phyloP scores from a whole-genome alignment of 768 basidiomycete genomes.

The Psilocybe cubensis region DNA sequence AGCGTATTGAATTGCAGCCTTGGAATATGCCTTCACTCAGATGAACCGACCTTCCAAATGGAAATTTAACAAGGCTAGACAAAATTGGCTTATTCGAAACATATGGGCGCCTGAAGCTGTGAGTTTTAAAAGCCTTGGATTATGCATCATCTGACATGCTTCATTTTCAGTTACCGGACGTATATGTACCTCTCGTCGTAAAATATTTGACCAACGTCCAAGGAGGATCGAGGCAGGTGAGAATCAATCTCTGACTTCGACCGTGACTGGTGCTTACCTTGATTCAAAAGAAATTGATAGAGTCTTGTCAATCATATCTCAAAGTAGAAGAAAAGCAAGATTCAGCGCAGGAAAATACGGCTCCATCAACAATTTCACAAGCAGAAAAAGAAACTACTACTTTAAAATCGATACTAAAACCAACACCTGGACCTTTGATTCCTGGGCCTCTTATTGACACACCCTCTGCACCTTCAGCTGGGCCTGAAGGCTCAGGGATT shows the following conservation, averaged over 20 bases:
- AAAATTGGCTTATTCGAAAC: constrained; percentile 76
- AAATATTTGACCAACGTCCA: constrained; percentile 26
- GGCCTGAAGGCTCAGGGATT: background rate
- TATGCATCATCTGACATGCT: background rate
- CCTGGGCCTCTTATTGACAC: constrained; percentile 21
- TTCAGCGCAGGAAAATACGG: background rate
- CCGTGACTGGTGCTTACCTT: background rate
- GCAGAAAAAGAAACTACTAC: background rate
- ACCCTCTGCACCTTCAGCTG: constrained; percentile 1
- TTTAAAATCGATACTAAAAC: constrained; percentile 12
- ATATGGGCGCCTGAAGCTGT: constrained; percentile 56
- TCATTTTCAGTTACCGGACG: constrained; percentile 22
- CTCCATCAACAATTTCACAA: background rate
- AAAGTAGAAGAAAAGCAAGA: constrained; percentile 12
- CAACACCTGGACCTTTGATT: constrained; percentile 17
- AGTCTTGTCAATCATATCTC: constrained; percentile 21
- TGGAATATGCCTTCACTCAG: constrained; percentile 59
- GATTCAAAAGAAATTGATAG: constrained; percentile 23
- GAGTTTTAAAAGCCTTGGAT: constrained; percentile 21
- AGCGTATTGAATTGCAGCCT: constrained; percentile 28
- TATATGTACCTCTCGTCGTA: constrained; percentile 24
- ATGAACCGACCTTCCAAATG: constrained; percentile 51
- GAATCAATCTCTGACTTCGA: background rate
- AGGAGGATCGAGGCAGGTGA: constrained; percentile 27
- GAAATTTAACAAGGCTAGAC: constrained; percentile 78